Evolutionary conservation across 345 rosid genomes (phyloP).

Genomic region (Limnanthes douglasii): DNA sequence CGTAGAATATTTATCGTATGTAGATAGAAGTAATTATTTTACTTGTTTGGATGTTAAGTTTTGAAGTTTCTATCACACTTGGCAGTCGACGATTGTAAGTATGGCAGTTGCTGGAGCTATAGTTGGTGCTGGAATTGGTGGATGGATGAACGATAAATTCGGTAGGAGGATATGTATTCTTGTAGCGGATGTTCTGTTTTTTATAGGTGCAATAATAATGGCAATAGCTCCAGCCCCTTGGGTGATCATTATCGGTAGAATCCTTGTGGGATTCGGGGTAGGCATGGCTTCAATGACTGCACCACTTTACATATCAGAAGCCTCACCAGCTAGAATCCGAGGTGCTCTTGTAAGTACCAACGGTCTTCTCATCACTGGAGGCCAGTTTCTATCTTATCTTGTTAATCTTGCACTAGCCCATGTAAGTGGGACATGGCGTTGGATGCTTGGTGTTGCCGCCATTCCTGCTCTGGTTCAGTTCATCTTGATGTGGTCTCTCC

Average conservation of each 20-base stretch:
- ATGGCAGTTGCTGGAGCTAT: constrained; percentile 88
- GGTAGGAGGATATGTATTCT: constrained; percentile 57
- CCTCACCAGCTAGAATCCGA: constrained; percentile 78
- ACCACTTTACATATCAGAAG: constrained; percentile 85
- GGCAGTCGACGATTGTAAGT: constrained; percentile 84
- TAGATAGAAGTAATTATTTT: too few species aligned
- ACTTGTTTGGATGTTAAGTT: too few species aligned
- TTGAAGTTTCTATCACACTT: too few species aligned
- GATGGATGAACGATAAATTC: constrained; percentile 58
- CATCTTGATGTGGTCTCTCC: constrained; percentile 43
- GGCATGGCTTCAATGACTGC: constrained; percentile 98
- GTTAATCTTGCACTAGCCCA: constrained; percentile 66
- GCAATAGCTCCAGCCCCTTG: constrained; percentile 56
- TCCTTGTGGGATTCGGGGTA: constrained; percentile 79
- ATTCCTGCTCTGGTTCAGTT: constrained; percentile 55
- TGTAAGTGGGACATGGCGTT: constrained; percentile 83
- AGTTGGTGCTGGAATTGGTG: constrained; percentile 71
- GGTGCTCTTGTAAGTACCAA: constrained; percentile 88
- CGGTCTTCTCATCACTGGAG: constrained; percentile 72
- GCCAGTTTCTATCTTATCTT: constrained; percentile 70
- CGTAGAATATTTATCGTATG: too few species aligned
- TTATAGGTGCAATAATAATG: constrained; percentile 59
- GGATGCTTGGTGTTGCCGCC: constrained; percentile 89
- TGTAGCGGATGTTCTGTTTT: constrained; percentile 45
- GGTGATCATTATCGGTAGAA: constrained; percentile 56